phyloP scores from a whole-genome alignment of 2,329 filamentous ascomycete species.

The Alternaria gaisen region DNA sequence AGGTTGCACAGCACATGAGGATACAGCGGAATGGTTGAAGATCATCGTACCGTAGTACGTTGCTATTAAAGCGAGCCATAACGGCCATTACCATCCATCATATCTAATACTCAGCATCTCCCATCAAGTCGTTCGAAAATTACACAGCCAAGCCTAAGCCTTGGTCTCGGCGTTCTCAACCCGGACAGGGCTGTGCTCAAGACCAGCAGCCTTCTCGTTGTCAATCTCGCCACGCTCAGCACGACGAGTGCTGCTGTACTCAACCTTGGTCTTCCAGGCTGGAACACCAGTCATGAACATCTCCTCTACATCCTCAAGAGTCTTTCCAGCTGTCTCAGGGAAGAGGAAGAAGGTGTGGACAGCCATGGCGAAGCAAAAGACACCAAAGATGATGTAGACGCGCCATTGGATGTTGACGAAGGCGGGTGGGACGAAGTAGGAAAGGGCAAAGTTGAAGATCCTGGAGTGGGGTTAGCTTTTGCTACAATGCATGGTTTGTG shows the following conservation, averaged over 20 bases:
- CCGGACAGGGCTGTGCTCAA: conserved; percentile 32
- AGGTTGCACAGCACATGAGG: too few species aligned
- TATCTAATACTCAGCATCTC: neutral
- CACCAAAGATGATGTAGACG: conserved; percentile 78
- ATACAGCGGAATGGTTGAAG: too few species aligned
- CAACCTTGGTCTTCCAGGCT: conserved; percentile 63
- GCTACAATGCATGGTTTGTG: neutral
- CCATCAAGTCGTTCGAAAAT: neutral
- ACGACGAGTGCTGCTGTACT: conserved; percentile 31
- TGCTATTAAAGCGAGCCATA: too few species aligned
- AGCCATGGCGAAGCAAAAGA: conserved; percentile 73
- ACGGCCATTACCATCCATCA: too few species aligned
- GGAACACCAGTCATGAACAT: conserved; percentile 69
- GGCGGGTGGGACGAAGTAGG: conserved; percentile 64
- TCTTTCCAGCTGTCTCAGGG: conserved; percentile 76
- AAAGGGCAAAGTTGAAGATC: conserved; percentile 66
- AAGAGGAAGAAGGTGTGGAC: conserved; percentile 73
- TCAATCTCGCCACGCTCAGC: conserved; percentile 39
- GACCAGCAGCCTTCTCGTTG: conserved; percentile 29
- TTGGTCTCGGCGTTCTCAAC: conserved; percentile 30
- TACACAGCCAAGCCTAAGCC: neutral
- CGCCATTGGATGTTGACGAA: conserved; percentile 67
- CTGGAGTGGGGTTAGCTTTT: neutral
- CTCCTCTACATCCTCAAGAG: conserved; percentile 78
- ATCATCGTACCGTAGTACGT: too few species aligned